Evolutionary conservation across 257 asterid genomes (phyloP).

Genomic region (Ajuga chamaepitys): DNA sequence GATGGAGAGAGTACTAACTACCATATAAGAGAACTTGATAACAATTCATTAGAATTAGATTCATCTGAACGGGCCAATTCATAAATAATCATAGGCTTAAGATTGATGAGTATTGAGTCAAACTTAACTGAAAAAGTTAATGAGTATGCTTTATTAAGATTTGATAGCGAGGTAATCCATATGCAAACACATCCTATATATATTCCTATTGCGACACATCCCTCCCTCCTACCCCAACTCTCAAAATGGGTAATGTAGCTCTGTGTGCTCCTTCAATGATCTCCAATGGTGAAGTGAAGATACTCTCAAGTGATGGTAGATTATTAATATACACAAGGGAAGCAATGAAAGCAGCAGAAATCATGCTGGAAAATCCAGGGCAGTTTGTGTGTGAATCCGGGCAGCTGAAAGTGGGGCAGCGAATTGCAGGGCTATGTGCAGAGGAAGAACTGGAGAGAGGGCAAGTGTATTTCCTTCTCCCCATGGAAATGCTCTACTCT

Average conservation of each 20-base stretch:
- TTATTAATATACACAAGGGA: constrained; percentile 34
- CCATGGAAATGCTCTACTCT: constrained; percentile 66
- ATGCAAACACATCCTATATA: too few relatives aligned
- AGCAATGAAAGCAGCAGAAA: constrained; percentile 40
- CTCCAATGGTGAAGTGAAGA: constrained; percentile 32
- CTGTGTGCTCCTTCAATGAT: constrained; percentile 52
- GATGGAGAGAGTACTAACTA: too few relatives aligned
- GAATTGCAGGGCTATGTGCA: constrained; percentile 44
- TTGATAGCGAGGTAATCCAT: too few relatives aligned
- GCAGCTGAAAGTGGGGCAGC: constrained; percentile 38
- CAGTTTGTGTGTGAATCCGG: constrained; percentile 46
- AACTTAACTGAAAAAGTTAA: too few relatives aligned
- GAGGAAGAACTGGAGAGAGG: constrained; percentile 55
- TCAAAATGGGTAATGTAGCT: constrained; percentile 60
- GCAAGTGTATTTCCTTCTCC: constrained; percentile 44
- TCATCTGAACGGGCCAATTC: too few relatives aligned
- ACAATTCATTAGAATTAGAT: too few relatives aligned
- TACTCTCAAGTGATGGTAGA: constrained; percentile 39
- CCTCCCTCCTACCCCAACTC: not conserved
- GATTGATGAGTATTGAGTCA: too few relatives aligned
- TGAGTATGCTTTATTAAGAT: too few relatives aligned
- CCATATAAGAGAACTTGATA: too few relatives aligned
- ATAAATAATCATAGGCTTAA: too few relatives aligned
- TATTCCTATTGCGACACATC: not conserved
- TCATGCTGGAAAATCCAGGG: constrained; percentile 60